Base-by-base conservation (phyloP, 2,329 filamentous ascomycete species). In the Microcyclosporella mali region DNA sequence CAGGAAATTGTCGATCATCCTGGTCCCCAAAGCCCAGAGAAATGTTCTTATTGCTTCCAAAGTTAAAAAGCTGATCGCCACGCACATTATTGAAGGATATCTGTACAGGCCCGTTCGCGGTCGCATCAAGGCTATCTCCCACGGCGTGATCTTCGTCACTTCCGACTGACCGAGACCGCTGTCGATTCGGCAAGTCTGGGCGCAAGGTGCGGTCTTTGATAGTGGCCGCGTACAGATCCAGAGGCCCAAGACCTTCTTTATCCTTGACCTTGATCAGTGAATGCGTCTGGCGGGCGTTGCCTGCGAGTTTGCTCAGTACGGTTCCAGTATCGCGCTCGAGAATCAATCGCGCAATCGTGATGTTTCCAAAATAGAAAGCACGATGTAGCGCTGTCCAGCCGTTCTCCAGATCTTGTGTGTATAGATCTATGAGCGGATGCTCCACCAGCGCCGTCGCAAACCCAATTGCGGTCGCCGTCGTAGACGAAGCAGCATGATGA, bases 341-440 rank as follows among this genome's bases (percentile, higher is more conserved):
- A 25, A 98, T 79, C 15, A 87, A 72, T 35, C 88, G 81, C 2
- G 92, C 92, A 53, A 94, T 83, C 6, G 85, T 82, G 38, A 92
- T 80, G 59, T 95, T 95, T 35, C 90, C 90, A 55, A 82, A 81
- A 62, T 95, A 97, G 32, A 97, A 73, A 6, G 89, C 87, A 56
- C 92, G 79, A 61, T 98, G 92, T 30, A 98, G 73, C 29, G 89
- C 83, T 47, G 94, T 98, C 92, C 92, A 98, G 33, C 89, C 90
- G 65, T 85, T 97, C 65, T 98, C 92, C 6, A 74, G 71, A 64
- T 98, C 92, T 62, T 94, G 89, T 2, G 77, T 72, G 58, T 95
- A 92, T 7, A 97, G 70, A 66, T 98, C 92, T 53, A 88, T 78
- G 40, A 83, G 75, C 1, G 88, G 87, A 58, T 94, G 82, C 16